Percentiles rank a stretch among this genome's conserved stretches.
Conservation (phyloP, 2,329 filamentous ascomycete species). For the Chaetomiaceae sp. region DNA sequence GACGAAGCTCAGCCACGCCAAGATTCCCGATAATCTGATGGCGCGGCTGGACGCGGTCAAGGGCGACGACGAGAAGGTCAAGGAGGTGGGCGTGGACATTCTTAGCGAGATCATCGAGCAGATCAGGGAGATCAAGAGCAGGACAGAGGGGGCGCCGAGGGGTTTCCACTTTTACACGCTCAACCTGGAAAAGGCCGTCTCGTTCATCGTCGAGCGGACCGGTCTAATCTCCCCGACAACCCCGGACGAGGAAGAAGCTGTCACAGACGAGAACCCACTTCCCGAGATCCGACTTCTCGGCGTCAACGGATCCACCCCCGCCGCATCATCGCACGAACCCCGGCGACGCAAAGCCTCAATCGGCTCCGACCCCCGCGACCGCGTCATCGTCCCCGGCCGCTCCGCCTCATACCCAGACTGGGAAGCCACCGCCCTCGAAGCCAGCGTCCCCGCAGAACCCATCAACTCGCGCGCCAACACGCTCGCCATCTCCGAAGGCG, state of each 20-base stretch:
- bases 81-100: conserved; percentile 75
- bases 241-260: conserved; percentile 48
- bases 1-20: conserved; percentile 89
- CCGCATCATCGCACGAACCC: conserved; percentile 33
- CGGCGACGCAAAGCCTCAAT: conserved; percentile 69
- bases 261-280: conserved; percentile 42
- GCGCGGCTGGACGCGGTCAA: conserved; percentile 67
- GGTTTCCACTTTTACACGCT: conserved; percentile 98
- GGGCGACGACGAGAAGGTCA: conserved; percentile 76
- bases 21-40: conserved; percentile 67
- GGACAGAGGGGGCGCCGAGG: conserved; percentile 53
- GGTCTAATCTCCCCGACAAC: conserved; percentile 65
- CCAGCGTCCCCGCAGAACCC: conserved; percentile 67
- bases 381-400: conserved; percentile 71
- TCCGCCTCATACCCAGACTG: conserved; percentile 57
- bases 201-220: conserved; percentile 83
- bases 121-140: conserved; percentile 60
- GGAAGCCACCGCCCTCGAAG: conserved; percentile 73
- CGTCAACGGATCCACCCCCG: conserved; percentile 46
- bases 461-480: conserved; percentile 79
- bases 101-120: conserved; percentile 77
- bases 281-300: conserved; percentile 43
- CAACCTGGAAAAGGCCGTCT: conserved; percentile 93
- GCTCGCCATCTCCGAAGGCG: conserved; percentile 88
- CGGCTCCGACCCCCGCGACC: conserved; percentile 81